Percentiles rank a stretch among this genome's conserved stretches.
These are phyloP conservation scores for Eucalyptus marginata DNA, from an alignment of 345 rosid genomes.

Conservation along the genomic window DNA sequence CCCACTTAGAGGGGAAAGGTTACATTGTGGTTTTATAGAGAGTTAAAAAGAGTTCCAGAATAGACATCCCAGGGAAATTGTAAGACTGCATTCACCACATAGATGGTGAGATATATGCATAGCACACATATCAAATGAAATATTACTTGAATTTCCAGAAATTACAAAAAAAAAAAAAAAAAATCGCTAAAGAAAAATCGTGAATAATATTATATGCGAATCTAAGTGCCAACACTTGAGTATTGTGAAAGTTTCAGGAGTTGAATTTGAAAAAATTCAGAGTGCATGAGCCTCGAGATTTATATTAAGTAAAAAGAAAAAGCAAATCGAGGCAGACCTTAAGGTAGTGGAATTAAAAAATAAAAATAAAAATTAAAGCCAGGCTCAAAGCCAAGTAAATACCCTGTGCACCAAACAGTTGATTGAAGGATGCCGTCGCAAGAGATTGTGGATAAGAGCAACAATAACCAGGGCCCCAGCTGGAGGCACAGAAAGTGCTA, in stretches of 20 bases:
- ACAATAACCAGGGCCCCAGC: constrained; percentile 72
- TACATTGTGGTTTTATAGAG: background rate
- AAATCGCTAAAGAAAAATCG: too few relatives aligned
- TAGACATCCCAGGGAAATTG: background rate
- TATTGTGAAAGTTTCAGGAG: background rate
- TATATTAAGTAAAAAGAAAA: background rate
- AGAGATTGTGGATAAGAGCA: constrained; percentile 80
- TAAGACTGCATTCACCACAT: background rate
- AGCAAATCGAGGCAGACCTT: background rate
- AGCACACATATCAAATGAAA: background rate
- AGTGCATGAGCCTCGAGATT: background rate
- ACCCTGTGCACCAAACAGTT: constrained; percentile 89
- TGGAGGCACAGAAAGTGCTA: constrained; percentile 70
- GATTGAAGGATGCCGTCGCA: constrained; percentile 86
- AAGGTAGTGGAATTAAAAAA: background rate
- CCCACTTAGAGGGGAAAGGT: background rate
- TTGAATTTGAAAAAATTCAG: background rate
- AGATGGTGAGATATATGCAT: background rate
- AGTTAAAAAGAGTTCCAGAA: background rate
- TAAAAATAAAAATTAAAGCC: background rate
- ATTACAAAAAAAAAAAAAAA: background rate
- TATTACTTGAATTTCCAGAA: background rate
- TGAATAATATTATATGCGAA: background rate
- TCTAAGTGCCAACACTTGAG: background rate
- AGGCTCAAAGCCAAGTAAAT: background rate